These are phyloP conservation scores for Zymoseptoria pseudotritici DNA, from an alignment of 2,329 filamentous ascomycete species.

Conservation along the genomic window DNA sequence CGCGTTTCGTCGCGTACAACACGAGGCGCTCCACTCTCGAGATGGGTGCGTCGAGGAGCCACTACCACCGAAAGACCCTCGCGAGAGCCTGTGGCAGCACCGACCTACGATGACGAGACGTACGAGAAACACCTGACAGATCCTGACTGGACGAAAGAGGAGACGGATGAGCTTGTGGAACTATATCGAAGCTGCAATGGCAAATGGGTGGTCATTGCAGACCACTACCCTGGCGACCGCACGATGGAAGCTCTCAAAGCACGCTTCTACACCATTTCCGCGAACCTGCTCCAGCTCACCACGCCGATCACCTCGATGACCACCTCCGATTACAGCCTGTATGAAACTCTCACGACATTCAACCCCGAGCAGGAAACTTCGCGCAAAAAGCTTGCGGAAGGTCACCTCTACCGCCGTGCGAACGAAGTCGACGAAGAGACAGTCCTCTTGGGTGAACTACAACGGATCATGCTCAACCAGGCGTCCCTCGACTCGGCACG, in stretches of 20 bases:
- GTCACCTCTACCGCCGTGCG: slow-evolving; percentile 67
- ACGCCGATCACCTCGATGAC: slow-evolving; percentile 84
- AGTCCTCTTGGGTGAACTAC: slow-evolving; percentile 78
- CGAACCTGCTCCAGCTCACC: slow-evolving; percentile 71
- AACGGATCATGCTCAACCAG: slow-evolving; percentile 80
- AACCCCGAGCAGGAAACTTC: slow-evolving; percentile 69
- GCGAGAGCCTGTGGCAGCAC: slow-evolving; percentile 38
- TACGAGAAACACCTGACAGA: slow-evolving; percentile 69
- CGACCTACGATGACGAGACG: slow-evolving; percentile 78
- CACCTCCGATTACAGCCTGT: slow-evolving; percentile 69
- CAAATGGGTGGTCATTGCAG: slow-evolving; percentile 84
- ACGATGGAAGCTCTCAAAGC: slow-evolving; percentile 86
- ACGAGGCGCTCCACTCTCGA: neutral
- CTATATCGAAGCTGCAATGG: slow-evolving; percentile 72
- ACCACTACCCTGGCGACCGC: slow-evolving; percentile 62
- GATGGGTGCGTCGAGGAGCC: neutral
- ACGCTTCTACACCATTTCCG: slow-evolving; percentile 80
- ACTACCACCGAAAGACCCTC: neutral
- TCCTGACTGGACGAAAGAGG: slow-evolving; percentile 79
- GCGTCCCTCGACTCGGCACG: slow-evolving; percentile 83
- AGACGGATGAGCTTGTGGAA: slow-evolving; percentile 84
- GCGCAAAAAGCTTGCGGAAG: slow-evolving; percentile 77
- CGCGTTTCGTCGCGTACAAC: neutral
- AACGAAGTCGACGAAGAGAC: slow-evolving; percentile 92
- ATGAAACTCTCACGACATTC: slow-evolving; percentile 82